These are phyloP conservation scores for Parmelia sp. DNA, from an alignment of 495 filamentous ascomycete genomes.

Conservation along the genomic window DNA sequence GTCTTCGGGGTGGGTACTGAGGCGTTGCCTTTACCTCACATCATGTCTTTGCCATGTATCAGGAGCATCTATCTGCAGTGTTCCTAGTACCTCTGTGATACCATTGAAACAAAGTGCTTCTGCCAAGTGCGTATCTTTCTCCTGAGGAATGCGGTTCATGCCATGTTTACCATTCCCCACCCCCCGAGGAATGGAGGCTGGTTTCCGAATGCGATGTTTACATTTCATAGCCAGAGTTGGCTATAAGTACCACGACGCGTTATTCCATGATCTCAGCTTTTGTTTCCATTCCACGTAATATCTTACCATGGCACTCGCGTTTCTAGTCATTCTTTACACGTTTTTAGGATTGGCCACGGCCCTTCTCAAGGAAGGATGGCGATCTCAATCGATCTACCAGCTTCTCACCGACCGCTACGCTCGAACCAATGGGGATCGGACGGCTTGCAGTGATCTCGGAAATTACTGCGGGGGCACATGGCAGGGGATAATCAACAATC, in stretches of 20 bases:
- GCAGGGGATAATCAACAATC: conserved; percentile 59
- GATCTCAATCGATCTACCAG: conserved; percentile 64
- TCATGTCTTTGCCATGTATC: no score
- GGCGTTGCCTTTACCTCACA: no score
- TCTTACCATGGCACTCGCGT: background rate
- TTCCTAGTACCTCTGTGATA: no score
- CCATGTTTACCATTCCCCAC: background rate
- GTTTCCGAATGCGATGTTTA: conserved; percentile 5
- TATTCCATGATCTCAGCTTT: background rate
- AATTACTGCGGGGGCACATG: conserved; percentile 73
- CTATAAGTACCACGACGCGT: background rate
- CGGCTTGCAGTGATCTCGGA: conserved; percentile 44
- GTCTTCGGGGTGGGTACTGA: no score
- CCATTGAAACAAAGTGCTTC: no score
- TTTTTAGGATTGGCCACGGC: background rate
- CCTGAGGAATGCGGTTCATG: no score
- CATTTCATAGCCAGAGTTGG: background rate
- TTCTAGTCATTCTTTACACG: background rate
- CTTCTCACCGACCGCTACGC: conserved; percentile 72
- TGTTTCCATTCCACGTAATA: background rate
- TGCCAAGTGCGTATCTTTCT: no score
- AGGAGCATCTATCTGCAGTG: no score
- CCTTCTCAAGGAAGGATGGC: conserved; percentile 40
- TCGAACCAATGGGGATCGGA: conserved; percentile 58
- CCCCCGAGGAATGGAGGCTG: background rate